A percentile compares a stretch with the other conserved stretches of the same genome.
Evolutionary conservation across 2,329 filamentous ascomycete genomes (phyloP).

Genomic region (Aspergillus caelatus): DNA sequence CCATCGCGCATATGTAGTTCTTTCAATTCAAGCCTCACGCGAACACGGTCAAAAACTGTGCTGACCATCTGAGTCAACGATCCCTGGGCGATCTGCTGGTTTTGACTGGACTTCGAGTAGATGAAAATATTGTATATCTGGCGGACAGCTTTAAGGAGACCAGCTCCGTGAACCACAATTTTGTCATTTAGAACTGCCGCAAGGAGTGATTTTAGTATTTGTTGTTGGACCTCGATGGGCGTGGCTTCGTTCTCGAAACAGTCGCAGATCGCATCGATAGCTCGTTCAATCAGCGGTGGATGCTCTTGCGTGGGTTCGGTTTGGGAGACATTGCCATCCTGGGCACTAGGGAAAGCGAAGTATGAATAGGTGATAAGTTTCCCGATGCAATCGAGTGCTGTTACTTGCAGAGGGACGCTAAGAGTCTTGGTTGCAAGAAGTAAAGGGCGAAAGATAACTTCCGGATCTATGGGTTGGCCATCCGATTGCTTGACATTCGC

Average conservation of each 20-base stretch:
- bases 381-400: constrained; percentile 94
- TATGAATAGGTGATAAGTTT: constrained; percentile 99
- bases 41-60: constrained; percentile 95
- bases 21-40: constrained; percentile 81
- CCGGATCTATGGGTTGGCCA: constrained; percentile 79
- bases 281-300: constrained; percentile 87
- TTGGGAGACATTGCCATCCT: constrained; percentile 25
- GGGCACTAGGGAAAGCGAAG: constrained; percentile 72
- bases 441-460: constrained; percentile 87
- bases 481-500: constrained; percentile 85
- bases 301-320: constrained; percentile 37
- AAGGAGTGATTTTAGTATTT: constrained; percentile 95
- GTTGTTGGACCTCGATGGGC: constrained; percentile 86
- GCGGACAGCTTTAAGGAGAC: constrained; percentile 91
- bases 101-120: constrained; percentile 87
- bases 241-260: constrained; percentile 98
- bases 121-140: constrained; percentile 99
- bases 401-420: constrained; percentile 83
- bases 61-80: constrained; percentile 98
- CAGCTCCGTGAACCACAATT: constrained; percentile 96
- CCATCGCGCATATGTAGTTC: constrained; percentile 66
- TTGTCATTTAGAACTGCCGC: constrained; percentile 98
- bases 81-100: constrained; percentile 96
- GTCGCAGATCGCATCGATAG: constrained; percentile 98
- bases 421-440: constrained; percentile 86